Evolutionary conservation across 1,284 basidiomycete genomes (phyloP).

Genomic region (Phylloporus sp.): DNA sequence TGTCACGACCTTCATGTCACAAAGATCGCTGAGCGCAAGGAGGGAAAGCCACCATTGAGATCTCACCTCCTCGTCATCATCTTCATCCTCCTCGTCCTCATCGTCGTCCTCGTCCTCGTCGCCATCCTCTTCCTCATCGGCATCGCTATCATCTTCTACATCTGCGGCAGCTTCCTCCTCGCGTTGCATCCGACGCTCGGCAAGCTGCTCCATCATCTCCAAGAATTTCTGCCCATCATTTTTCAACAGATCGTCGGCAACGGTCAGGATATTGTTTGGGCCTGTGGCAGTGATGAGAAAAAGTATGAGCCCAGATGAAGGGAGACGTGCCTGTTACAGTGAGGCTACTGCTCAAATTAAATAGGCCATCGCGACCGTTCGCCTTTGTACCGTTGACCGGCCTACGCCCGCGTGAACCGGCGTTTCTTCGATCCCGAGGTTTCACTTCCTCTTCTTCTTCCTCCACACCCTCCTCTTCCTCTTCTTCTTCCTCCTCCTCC

Average conservation of each 20-base stretch:
- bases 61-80: constrained; percentile 53
- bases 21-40: constrained; percentile 18
- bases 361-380: constrained; percentile 64
- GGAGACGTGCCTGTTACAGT: constrained; percentile 78
- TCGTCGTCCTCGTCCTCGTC: constrained; percentile 50
- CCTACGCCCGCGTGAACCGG: constrained; percentile 39
- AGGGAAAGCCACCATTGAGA: constrained; percentile 9
- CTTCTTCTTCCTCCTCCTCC: constrained; percentile 64
- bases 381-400: constrained; percentile 44
- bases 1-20: constrained; percentile 61
- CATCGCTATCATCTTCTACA: constrained; percentile 60
- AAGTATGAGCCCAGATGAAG: constrained; percentile 6
- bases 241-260: constrained; percentile 97
- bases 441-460: constrained; percentile 60
- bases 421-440: constrained; percentile 39
- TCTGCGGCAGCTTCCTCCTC: constrained; percentile 89
- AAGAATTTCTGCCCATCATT: constrained; percentile 99
- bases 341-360: constrained; percentile 78
- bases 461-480: constrained; percentile 65
- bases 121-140: constrained; percentile 55
- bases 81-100: constrained; percentile 51
- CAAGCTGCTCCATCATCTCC: constrained; percentile 99
- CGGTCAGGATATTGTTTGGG: constrained; percentile 94
- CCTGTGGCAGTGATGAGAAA: constrained; percentile 39
- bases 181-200: constrained; percentile 90